Evolutionary conservation across 176 grass and related monocot genomes (phyloP).

Genomic region (Coix lacrymajobi): DNA sequence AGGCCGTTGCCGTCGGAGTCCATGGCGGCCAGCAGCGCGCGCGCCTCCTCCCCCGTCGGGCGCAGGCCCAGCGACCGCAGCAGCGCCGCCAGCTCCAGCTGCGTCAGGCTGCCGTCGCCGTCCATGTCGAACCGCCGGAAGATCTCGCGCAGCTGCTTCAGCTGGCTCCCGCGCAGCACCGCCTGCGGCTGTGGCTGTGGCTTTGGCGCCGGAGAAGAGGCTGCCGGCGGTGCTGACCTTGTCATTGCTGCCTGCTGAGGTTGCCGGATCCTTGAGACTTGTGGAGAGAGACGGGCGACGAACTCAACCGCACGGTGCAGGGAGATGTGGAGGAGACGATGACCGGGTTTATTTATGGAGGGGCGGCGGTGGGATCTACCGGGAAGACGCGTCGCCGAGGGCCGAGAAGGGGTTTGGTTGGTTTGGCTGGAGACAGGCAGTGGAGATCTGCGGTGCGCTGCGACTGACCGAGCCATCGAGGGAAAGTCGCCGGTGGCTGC

Average conservation of each 20-base stretch:
- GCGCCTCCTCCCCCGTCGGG: slow-evolving; percentile 59
- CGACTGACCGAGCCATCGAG: background rate
- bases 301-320: background rate
- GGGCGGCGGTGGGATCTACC: background rate
- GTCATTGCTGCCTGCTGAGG: too few species aligned
- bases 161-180: slow-evolving; percentile 47
- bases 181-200: background rate
- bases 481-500: slow-evolving; percentile 10
- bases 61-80: slow-evolving; percentile 61
- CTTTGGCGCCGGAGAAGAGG: background rate
- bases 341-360: slow-evolving; percentile 26
- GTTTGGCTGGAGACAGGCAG: slow-evolving; percentile 16
- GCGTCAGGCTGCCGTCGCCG: slow-evolving; percentile 63
- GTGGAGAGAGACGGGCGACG: background rate
- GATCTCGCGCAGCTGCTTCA: slow-evolving; percentile 74
- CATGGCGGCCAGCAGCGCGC: slow-evolving; percentile 55
- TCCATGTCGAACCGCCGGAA: slow-evolving; percentile 82
- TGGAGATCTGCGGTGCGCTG: background rate
- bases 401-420: background rate
- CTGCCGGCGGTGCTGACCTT: background rate
- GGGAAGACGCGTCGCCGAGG: slow-evolving; percentile 45
- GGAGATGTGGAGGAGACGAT: background rate
- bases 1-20: slow-evolving; percentile 65
- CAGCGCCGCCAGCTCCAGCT: slow-evolving; percentile 71
- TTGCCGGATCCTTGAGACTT: too few species aligned